A percentile compares a stretch with the other conserved stretches of the same genome.
Evolutionary conservation across 805 yeast species (phyloP).

Genomic region (Candida ponderosae): DNA sequence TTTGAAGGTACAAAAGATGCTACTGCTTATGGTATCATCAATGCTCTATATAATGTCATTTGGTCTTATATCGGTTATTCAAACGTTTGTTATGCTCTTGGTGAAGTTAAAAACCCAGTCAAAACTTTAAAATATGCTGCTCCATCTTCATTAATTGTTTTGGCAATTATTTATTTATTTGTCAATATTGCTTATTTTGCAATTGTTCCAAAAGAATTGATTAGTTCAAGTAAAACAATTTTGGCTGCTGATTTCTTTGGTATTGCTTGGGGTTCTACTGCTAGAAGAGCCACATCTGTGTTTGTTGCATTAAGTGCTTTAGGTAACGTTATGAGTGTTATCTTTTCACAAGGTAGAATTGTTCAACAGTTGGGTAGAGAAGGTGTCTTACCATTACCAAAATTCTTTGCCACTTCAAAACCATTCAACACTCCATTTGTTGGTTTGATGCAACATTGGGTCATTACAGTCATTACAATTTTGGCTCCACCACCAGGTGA

Average conservation of each 20-base stretch:
- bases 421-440: conserved; percentile 71
- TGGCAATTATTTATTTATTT: conserved; percentile 63
- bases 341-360: conserved; percentile 75
- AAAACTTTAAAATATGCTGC: conserved; percentile 66
- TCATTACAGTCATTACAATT: conserved; percentile 65
- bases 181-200: conserved; percentile 77
- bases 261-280: conserved; percentile 60
- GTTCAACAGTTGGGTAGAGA: conserved; percentile 78
- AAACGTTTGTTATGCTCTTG: conserved; percentile 75
- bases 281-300: conserved; percentile 67
- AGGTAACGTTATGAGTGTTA: conserved; percentile 77
- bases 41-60: conserved; percentile 73
- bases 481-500: conserved; percentile 84
- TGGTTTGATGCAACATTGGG: conserved; percentile 71
- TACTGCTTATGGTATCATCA: conserved; percentile 61
- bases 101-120: conserved; percentile 70
- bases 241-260: conserved; percentile 72
- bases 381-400: conserved; percentile 69
- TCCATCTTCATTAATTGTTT: conserved; percentile 56
- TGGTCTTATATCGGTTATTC: conserved; percentile 84
- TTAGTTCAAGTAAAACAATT: conserved; percentile 54
- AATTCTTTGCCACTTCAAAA: conserved; percentile 58
- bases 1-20: conserved; percentile 46
- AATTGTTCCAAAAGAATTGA: conserved; percentile 63
- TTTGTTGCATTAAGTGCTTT: conserved; percentile 76